These are phyloP conservation scores for Ilex asprella DNA, from an alignment of 257 asterid species.

Conservation along the genomic window DNA sequence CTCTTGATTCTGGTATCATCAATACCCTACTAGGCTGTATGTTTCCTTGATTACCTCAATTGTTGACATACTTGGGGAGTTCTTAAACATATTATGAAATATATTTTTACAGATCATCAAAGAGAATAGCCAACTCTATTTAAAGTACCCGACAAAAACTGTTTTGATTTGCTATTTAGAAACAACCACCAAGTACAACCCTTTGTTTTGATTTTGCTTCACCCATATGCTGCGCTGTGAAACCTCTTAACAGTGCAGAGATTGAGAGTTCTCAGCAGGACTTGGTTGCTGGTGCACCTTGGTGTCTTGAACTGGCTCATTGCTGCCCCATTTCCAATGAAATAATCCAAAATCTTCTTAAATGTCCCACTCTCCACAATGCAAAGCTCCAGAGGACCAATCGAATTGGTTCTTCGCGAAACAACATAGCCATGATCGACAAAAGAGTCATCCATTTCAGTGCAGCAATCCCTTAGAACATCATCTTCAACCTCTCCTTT, in stretches of 20 bases:
- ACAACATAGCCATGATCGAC: slow-evolving; percentile 78
- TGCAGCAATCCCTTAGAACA: slow-evolving; percentile 50
- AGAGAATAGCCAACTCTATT: no score
- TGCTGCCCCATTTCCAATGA: slow-evolving; percentile 60
- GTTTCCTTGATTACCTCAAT: no score
- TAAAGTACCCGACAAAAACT: no score
- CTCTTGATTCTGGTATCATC: no score
- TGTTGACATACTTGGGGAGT: no score
- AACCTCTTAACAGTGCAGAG: slow-evolving; percentile 37
- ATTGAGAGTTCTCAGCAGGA: slow-evolving; percentile 43
- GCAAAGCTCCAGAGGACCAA: slow-evolving; percentile 71
- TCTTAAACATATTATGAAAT: no score
- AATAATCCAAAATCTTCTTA: slow-evolving; percentile 60
- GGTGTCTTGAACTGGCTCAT: slow-evolving; percentile 85
- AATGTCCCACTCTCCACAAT: slow-evolving; percentile 75
- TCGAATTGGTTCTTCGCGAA: slow-evolving; percentile 47
- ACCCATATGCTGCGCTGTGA: slow-evolving; percentile 54
- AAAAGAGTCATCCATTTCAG: slow-evolving; percentile 66
- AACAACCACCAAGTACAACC: no score
- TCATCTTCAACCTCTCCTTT: slow-evolving; percentile 54
- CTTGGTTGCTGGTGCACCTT: slow-evolving; percentile 59
- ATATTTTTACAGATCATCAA: no score
- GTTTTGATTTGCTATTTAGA: no score
- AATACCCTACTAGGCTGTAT: no score
- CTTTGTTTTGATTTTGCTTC: no score